Evolutionary conservation across 2,329 filamentous ascomycete genomes (phyloP).

Genomic region (Penicillium oxalicum): DNA sequence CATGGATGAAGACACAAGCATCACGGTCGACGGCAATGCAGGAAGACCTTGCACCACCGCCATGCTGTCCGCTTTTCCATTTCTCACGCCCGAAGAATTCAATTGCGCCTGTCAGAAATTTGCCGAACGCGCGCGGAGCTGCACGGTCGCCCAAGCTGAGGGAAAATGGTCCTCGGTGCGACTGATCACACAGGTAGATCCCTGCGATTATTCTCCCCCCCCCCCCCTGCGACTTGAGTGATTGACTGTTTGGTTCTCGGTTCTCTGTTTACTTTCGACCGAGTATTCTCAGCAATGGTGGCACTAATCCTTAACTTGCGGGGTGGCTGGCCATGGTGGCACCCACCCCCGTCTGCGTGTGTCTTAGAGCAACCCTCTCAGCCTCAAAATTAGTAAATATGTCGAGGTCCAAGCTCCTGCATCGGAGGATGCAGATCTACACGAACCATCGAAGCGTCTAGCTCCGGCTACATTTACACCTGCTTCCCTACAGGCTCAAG

Average conservation of each 20-base stretch:
- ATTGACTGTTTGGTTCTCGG: no score
- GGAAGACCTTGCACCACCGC: background rate
- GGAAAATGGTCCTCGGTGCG: constrained; percentile 41
- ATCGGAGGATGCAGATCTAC: constrained; percentile 7
- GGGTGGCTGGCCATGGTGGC: background rate
- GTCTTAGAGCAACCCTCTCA: constrained; percentile 20
- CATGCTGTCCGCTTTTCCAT: constrained; percentile 48
- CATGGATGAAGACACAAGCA: no score
- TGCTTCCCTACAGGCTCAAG: background rate
- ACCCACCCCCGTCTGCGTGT: background rate
- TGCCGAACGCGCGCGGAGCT: constrained; percentile 31
- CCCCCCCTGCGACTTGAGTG: background rate
- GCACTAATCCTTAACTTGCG: background rate
- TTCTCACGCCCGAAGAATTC: constrained; percentile 58
- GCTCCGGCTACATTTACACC: background rate
- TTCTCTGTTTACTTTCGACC: no score
- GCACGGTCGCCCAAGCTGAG: constrained; percentile 45
- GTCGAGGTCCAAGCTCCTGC: constrained; percentile 11
- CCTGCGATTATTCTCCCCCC: background rate
- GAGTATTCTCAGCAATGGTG: background rate
- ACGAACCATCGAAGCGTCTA: constrained; percentile 2
- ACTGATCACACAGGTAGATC: constrained; percentile 29
- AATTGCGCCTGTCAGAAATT: constrained; percentile 58
- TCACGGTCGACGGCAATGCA: no score
- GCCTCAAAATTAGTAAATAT: constrained; percentile 27